Base-by-base conservation (phyloP, 306 rosid species). In the Trifolium subterraneum region DNA sequence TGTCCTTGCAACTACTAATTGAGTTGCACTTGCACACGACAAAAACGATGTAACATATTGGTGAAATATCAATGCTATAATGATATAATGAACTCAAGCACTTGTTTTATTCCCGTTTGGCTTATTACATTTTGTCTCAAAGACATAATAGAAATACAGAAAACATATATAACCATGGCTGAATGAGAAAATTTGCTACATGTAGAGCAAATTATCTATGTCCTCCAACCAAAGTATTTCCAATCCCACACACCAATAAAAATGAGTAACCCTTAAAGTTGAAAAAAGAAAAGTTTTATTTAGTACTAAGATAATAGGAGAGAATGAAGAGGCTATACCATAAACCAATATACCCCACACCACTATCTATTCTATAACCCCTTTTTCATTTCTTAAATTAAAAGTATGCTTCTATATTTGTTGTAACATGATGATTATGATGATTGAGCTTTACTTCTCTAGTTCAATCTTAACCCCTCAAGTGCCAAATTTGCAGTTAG, bases 401-500 rank as follows among this genome's bases (percentile, higher is more conserved):
- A 59, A 29, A 60, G 68, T 78, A 77, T 67, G 71, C 69, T 79
- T 44, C 66, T 81, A 70, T 64, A 52, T 73, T 56, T 71, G 73
- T 45, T 64, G 74, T 73, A 76, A 3, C 31, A 27, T 27, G 4
- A 27, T 27, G 31, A 27, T 27, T 4, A 27, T 35, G 20, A 3
- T 44, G 38, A 38, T 25, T 52, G 22, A 71, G 48, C 63, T 15
- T 66, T 55, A 44, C 73, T 81, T 56, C 62, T 69, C 81, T 87
- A 85, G 85, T 84, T 81, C 52, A 75, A 80, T 59, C 87, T 72
- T 70, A 83, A 86, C 73, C 97, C 97, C 68, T 84, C 89, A 1
- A 94, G 95, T 74, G 86, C 90, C 83, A 90, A 74, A 74, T 72
- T 82, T 76, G 84, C 87, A 68, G 90, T 87, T 68, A 94, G 85